Base-by-base conservation (phyloP, 768 basidiomycete species). In the Cyathus striatus region DNA sequence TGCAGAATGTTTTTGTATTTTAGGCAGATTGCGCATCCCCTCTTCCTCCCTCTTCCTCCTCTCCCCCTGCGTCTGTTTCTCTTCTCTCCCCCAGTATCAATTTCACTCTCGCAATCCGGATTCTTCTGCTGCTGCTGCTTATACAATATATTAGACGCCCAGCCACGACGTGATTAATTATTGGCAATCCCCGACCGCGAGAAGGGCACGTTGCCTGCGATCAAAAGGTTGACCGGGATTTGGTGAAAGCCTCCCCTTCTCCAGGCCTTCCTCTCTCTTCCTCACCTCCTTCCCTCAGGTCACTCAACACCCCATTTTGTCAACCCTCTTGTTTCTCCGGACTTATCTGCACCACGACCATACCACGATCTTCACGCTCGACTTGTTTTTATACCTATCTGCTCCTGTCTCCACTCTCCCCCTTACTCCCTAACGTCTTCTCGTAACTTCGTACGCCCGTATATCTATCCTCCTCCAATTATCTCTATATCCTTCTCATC, bases 201-300 rank as follows among this genome's bases (percentile, higher is more conserved):
- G 64, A 68, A 67, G 75, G 81, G 77, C 83, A 86, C 83, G 82
- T 84, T 84, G 81, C 70, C 67, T 75, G 73, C 69, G 70, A 84
- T 83, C 81, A 83, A 81, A 83, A 80, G 66, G 66, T 70, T 76
- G 73, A 64, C 52, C 9, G 60, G 68, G 72, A 63, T 62, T 63
- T 55, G 55, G 56, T 60, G 57, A 55, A 69, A 65, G 74, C 78
- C 78, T 76, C 57, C 69, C 75, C 70, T 73, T 68, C 73, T 70
- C 75, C 76, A 78, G 75, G 64, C 72, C 71, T 70, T 73, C 64
- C 65, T 62, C 62, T 62, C 53, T 56, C 51, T 59, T 60, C 60
- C 57, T 49, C 59, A 57, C 56, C 56, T 55, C 54, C 54, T 52
- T 56, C 53, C 55, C 46, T 49, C 35, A 45, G 48, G 49, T 48